Evolutionary conservation across 2,329 filamentous ascomycete genomes (phyloP), one percentile per base, ranked within the genome.

Genomic region (Leptographium lundbergii): DNA sequence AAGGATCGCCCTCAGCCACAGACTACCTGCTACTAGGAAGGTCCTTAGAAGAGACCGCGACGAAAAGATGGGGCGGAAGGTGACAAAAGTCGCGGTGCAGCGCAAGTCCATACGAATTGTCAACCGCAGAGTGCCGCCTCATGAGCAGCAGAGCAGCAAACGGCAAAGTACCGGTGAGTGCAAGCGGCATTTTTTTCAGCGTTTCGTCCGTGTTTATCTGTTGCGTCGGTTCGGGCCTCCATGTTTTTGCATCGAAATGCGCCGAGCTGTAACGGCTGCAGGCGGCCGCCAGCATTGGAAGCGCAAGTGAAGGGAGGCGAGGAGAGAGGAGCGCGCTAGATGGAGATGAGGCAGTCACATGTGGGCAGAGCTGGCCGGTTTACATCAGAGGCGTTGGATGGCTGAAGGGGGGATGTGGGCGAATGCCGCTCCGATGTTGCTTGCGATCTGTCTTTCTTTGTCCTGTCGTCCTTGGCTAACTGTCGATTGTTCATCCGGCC

Each of bases 71-170:
- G 58, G 56, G 48, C 56, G 58, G 6, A 34, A 34, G 27, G 25
- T 17, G n/a, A 52, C 58, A 32, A 54, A 53, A 56, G 60, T 54
- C 36, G 56, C 56, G 57, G 53, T 32, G 29, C 50, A 42, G 45
- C 60, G 60, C 56, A 60, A 60, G 57, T 60, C 60, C n/a, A 57
- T 57, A n/a, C 56, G 58, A 17, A 59, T 62, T 54, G 47, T 57
- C 53, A 51, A 57, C 54, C 58, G 60, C 36, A 32, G 22, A 27
- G 52, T 58, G 14, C 36, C 52, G 42, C 39, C 13, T 42, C 32
- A 51, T 29, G 29, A 60, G 17, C 42, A 53, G n/a, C 24, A 51
- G 24, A 36, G 29, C 22, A 17, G 4, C 25, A 36, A 24, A 11
- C 36, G 32, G 29, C n/a, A 54, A 14, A 50, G 42, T 25, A 2